These are phyloP conservation scores for Didymellaceae sp. DNA, from an alignment of 2,329 filamentous ascomycete genomes.

Conservation along the genomic window DNA sequence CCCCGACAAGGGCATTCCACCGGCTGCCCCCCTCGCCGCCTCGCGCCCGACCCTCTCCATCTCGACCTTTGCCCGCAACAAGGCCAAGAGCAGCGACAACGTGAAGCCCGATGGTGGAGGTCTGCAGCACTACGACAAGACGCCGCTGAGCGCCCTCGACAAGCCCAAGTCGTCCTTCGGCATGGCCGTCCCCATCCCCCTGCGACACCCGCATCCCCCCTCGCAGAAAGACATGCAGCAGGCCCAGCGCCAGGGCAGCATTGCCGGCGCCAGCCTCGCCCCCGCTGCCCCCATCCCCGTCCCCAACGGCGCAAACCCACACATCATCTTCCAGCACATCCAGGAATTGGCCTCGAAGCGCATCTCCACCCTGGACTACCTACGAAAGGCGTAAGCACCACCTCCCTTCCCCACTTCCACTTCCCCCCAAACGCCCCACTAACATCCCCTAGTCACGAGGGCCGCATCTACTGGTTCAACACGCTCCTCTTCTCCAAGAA, in stretches of 20 bases:
- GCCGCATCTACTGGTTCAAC: conserved; percentile 97
- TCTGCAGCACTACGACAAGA: conserved; percentile 36
- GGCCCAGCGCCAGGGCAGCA: conserved; percentile 20
- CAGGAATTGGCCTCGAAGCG: conserved; percentile 89
- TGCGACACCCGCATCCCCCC: conserved; percentile 37
- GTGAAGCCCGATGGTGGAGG: conserved; percentile 28
- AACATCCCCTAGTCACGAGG: conserved; percentile 73
- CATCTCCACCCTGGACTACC: conserved; percentile 91
- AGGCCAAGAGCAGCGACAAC: conserved; percentile 47
- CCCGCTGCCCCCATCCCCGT: conserved; percentile 35
- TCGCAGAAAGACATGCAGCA: conserved; percentile 38
- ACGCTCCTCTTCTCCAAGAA: conserved; percentile 87
- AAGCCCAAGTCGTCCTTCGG: conserved; percentile 44
- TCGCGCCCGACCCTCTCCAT: conserved; percentile 49
- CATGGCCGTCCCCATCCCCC: conserved; percentile 37
- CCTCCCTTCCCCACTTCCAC: background rate
- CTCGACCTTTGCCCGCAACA: conserved; percentile 45
- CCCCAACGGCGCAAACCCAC: conserved; percentile 55
- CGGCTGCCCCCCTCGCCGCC: conserved; percentile 23
- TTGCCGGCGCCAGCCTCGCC: conserved; percentile 30
- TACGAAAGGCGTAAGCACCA: conserved; percentile 80
- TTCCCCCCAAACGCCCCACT: background rate
- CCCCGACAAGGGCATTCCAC: conserved; percentile 39
- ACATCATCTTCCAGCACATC: conserved; percentile 69
- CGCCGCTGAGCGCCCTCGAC: conserved; percentile 42